Evolutionary conservation across 2,329 filamentous ascomycete genomes (phyloP).

Genomic region (Blastomyces gilchristii): DNA sequence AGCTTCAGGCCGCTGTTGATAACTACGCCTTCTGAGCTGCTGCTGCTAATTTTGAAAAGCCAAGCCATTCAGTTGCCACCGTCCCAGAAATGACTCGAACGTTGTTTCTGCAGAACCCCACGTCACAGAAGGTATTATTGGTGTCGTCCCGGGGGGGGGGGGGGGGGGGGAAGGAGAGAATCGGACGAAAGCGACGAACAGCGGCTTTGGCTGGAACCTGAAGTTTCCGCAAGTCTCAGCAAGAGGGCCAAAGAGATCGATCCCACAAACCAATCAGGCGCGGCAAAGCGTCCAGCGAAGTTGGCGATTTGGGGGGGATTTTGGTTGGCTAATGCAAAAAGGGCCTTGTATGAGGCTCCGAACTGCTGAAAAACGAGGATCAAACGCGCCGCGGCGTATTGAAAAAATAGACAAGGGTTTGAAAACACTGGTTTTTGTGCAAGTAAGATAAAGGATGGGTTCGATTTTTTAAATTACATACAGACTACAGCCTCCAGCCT

Average conservation of each 20-base stretch:
- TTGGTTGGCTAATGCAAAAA: background rate
- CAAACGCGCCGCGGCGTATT: background rate
- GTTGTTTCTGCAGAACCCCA: background rate
- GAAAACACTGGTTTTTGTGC: too few relatives aligned
- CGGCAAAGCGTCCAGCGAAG: background rate
- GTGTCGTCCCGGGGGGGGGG: background rate
- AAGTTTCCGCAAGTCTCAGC: background rate
- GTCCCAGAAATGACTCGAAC: background rate
- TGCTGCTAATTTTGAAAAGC: background rate
- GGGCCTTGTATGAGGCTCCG: background rate
- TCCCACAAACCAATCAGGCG: slow-evolving; percentile 1
- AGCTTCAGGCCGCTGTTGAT: background rate
- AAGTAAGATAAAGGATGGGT: background rate
- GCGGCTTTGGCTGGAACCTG: background rate
- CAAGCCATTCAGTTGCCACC: background rate
- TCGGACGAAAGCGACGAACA: background rate
- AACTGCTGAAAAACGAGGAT: background rate
- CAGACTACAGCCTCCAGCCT: background rate
- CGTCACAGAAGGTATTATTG: background rate
- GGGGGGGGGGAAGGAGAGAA: background rate
- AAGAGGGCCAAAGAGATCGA: background rate
- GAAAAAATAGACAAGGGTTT: background rate
- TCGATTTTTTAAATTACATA: background rate
- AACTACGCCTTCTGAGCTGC: background rate
- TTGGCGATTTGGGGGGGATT: background rate